phyloP scores from a whole-genome alignment of 306 rosid genomes.

The Quercus berberidifolia region DNA sequence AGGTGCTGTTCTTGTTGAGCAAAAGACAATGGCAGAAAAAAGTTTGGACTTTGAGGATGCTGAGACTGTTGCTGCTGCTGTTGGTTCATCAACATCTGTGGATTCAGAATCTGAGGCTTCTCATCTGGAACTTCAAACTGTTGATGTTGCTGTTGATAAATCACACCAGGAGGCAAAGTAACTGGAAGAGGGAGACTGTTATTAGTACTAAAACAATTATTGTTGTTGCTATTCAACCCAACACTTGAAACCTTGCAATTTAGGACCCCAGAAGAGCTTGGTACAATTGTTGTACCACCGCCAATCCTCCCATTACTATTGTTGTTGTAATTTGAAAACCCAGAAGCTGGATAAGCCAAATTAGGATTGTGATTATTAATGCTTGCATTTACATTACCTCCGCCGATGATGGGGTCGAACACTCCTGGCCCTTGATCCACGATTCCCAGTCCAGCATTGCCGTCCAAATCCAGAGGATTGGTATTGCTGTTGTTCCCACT shows the following conservation, averaged over 20 bases:
- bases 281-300: conserved; percentile 6
- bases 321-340: conserved; percentile 9
- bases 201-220: conserved; percentile 13
- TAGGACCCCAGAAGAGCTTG: conserved; percentile 16
- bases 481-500: conserved; percentile 12
- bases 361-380: conserved; percentile 29
- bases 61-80: conserved; percentile 53
- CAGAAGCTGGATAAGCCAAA: conserved; percentile 7
- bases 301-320: conserved; percentile 18
- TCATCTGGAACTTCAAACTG: conserved; percentile 45
- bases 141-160: conserved; percentile 32
- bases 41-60: conserved; percentile 43
- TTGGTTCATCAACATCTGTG: conserved; percentile 47
- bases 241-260: conserved; percentile 24
- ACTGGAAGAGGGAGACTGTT: conserved; percentile 29
- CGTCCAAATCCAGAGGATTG: conserved; percentile 54
- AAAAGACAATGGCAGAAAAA: conserved; percentile 53
- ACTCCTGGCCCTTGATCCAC: conserved; percentile 54
- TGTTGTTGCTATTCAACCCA: conserved; percentile 15
- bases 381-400: conserved; percentile 35
- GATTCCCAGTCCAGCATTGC: conserved; percentile 43
- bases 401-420: conserved; percentile 32
- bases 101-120: conserved; percentile 57
- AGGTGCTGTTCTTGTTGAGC: conserved; percentile 56
- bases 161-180: conserved; percentile 41